Evolutionary conservation across 805 yeast genomes (phyloP), one percentile per base, ranked within the genome.

Genomic region (Candida silvatica): DNA sequence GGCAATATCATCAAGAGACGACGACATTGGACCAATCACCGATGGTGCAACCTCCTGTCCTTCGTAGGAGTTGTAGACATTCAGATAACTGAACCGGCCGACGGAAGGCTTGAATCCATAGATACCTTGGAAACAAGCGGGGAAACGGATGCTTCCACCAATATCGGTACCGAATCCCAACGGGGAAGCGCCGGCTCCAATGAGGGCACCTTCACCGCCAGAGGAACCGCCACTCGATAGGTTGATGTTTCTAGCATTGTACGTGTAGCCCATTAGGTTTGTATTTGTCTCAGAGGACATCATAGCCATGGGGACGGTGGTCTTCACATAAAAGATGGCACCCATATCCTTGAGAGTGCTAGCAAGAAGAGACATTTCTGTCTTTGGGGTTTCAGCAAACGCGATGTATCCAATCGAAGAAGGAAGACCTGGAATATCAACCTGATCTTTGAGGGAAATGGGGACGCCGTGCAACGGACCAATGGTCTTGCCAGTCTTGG

Each of bases 141-240:
- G 83, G 14, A 65, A 64, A 35, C 84, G 59, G 30, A 77, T 68
- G 26, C 49, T 44, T 18, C 69, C 38, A 62, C 82, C 82, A 41
- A 76, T 72, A 46, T 76, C 82, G 5, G 79, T 69, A 9, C 83
- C 82, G 33, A 74, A 58, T 3, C 81, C 86, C 26, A 75, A 43
- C 3, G 70, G 65, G 9, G 80, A 67, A 6, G 77, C 82, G 31
- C 68, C 67, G 48, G 71, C 62, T 1, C 69, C 76, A 27, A 74
- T 63, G 62, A 61, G 38, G 1, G 63, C 51, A 28, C 67, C 71
- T 44, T 66, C 71, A 20, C 71, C 71, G 6, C 70, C 68, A 5
- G 68, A 62, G 3, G 69, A 63, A 7, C 71, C 71, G 31, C 71
- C 71, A 6, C 62, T 46, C 12, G 64, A 43, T 39, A 56, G 48